Evolutionary conservation across 306 rosid species (phyloP), one percentile per base, ranked within the genome.

Genomic region (Glycine latifolia): DNA sequence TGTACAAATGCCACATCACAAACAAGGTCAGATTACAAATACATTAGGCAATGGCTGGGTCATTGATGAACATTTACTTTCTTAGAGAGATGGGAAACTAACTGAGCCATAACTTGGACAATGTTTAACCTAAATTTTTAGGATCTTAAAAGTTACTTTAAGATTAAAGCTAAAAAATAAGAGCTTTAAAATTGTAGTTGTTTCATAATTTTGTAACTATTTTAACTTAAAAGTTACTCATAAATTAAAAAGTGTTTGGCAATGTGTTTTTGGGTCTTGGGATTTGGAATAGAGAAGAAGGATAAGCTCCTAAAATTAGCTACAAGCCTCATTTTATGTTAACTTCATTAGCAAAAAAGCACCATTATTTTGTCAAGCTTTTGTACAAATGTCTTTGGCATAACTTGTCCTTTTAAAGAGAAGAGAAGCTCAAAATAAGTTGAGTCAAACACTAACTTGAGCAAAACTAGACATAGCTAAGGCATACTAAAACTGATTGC

Each of bases 381-480:
- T 31, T 61, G 46, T 37, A 13, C 46, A 13, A 61, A 2, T 61
- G 44, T 61, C 16, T 60, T 26, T 10, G 67, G 67, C 44, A 61
- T 7, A 61, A 33, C 41, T 5, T 39, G 6, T 20, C 39, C 66
- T 10, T 63, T 63, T 5, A 63, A 33, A 12, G 10, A 6, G 16
- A 31, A 31, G 17, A 63, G 9, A 62, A 62, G 1, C 68, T 26
- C 16, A 62, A 62, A 26, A 63, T 37, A 12, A 6, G 10, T 11
- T 37, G 49, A 12, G 71, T 6, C 71, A 13, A 33, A 65, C n/a
- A 65, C 70, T 37, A 65, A 55, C 35, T 54, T 35, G 7, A 77
- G 75, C 56, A 70, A 61, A 73, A 9, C 43, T 6, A 37, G 56
- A 39, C 67, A 65, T 39, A 31, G 77, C 47, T 44, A 44, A 72